Conservation (phyloP, 257 asterid species). For the Fraxinus anomala region DNA sequence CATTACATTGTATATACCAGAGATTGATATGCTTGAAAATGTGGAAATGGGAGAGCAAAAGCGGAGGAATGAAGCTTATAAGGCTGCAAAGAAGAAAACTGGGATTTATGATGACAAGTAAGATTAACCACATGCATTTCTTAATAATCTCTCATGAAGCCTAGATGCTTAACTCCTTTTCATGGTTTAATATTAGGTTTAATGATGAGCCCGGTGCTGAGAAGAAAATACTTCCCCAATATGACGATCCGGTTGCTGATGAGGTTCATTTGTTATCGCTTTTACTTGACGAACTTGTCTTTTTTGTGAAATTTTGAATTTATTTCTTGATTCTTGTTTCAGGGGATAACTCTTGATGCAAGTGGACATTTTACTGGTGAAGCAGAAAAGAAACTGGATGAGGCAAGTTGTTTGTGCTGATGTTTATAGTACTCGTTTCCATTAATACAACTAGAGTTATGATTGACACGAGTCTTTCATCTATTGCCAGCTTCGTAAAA, state of each 20-base stretch:
- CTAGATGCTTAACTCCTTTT: conserved; percentile 20
- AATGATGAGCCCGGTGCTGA: conserved; percentile 58
- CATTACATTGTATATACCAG: conserved; percentile 84
- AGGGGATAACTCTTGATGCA: conserved; percentile 91
- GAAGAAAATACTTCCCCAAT: conserved; percentile 86
- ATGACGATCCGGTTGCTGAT: conserved; percentile 84
- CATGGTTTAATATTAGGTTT: conserved; percentile 51
- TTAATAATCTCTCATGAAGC: conserved; percentile 8
- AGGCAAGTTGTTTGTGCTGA: conserved; percentile 47
- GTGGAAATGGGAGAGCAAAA: conserved; percentile 98
- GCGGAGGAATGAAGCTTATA: conserved; percentile 83
- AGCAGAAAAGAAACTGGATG: conserved; percentile 89
- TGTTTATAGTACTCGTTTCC: conserved; percentile 18
- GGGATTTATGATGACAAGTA: conserved; percentile 89
- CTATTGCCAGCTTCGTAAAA: conserved; percentile 73
- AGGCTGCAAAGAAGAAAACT: conserved; percentile 79
- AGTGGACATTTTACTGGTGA: conserved; percentile 84
- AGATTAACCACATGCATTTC: conserved; percentile 27
- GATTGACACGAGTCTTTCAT: conserved; percentile 25
- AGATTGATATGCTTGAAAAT: conserved; percentile 95
- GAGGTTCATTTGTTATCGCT: conserved; percentile 55
- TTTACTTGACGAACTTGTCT: neutral
- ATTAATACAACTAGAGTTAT: conserved; percentile 18
- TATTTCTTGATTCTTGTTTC: conserved; percentile 28
- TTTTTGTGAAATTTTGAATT: conserved; percentile 14